phyloP scores from a whole-genome alignment of 2,329 filamentous ascomycete genomes.

The Gaeumannomyces sp. region DNA sequence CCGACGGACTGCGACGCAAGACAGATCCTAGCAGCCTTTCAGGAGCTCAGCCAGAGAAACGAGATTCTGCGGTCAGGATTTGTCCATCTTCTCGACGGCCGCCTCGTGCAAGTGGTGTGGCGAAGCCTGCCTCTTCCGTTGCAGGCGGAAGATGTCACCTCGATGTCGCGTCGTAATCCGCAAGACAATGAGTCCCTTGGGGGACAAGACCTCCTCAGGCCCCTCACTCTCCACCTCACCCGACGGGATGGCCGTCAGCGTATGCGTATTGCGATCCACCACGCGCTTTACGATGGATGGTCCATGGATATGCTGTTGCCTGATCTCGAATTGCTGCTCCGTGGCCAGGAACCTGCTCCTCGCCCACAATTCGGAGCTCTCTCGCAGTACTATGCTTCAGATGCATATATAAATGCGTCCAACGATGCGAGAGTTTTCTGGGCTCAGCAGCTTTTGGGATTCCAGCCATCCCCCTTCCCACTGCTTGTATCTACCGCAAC shows the following conservation, averaged over 20 bases:
- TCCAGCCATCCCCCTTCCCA: conserved; percentile 50
- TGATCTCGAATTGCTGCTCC: conserved; percentile 54
- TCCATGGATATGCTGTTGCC: conserved; percentile 68
- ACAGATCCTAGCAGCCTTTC: conserved; percentile 43
- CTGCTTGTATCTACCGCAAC: conserved; percentile 40
- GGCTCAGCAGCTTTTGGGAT: conserved; percentile 56
- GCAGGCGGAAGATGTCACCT: neutral
- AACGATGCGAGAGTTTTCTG: conserved; percentile 57
- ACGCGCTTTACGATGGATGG: conserved; percentile 92
- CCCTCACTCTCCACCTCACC: conserved; percentile 55
- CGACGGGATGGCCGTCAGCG: conserved; percentile 18
- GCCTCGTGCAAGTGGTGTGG: conserved; percentile 61
- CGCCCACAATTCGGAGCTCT: conserved; percentile 58
- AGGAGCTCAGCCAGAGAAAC: conserved; percentile 45
- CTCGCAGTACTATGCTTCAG: conserved; percentile 39
- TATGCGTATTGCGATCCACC: conserved; percentile 60
- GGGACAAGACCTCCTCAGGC: conserved; percentile 40
- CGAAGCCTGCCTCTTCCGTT: conserved; percentile 29
- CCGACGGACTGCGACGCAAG: conserved; percentile 26
- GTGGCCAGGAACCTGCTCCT: conserved; percentile 17
- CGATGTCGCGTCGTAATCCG: too few species aligned
- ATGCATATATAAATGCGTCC: conserved; percentile 21
- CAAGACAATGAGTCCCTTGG: neutral
- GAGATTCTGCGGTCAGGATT: conserved; percentile 73
- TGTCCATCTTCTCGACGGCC: conserved; percentile 40